These are phyloP conservation scores for Geotrichum aggregatum DNA, from an alignment of 1,139 yeast species.

Conservation along the genomic window DNA sequence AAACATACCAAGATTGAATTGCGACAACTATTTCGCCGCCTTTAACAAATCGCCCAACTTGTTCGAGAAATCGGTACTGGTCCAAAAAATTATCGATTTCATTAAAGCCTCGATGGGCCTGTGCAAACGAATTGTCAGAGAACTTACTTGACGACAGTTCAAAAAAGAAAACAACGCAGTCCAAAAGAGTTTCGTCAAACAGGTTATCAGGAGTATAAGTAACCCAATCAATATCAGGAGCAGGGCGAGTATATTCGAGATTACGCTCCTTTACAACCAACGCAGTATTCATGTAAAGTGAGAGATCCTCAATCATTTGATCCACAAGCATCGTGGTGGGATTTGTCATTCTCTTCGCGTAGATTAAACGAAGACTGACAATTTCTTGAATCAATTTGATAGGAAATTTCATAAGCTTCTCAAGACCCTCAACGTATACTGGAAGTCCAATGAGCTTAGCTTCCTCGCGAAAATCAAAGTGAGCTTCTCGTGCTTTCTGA, in stretches of 20 bases:
- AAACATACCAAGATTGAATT: slow-evolving; percentile 43
- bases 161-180: slow-evolving; percentile 70
- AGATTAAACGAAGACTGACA: slow-evolving; percentile 66
- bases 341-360: slow-evolving; percentile 73
- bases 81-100: slow-evolving; percentile 84
- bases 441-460: slow-evolving; percentile 73
- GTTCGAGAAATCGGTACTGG: slow-evolving; percentile 70
- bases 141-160: slow-evolving; percentile 70
- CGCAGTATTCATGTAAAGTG: slow-evolving; percentile 70
- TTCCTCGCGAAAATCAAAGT: slow-evolving; percentile 56
- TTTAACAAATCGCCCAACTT: slow-evolving; percentile 67
- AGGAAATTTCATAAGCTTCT: slow-evolving; percentile 71
- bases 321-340: slow-evolving; percentile 97
- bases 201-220: slow-evolving; percentile 62
- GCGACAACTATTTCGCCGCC: slow-evolving; percentile 87
- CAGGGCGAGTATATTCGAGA: slow-evolving; percentile 59
- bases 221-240: slow-evolving; percentile 65
- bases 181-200: slow-evolving; percentile 68
- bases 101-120: slow-evolving; percentile 71
- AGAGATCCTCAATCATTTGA: slow-evolving; percentile 85
- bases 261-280: slow-evolving; percentile 69
- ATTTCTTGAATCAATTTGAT: slow-evolving; percentile 76
- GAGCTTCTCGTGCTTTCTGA: slow-evolving; percentile 71
- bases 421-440: slow-evolving; percentile 62
- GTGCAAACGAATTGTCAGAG: slow-evolving; percentile 65